Base-by-base conservation (phyloP, 805 yeast genomes). In the Ogataea parapolymorpha region DNA sequence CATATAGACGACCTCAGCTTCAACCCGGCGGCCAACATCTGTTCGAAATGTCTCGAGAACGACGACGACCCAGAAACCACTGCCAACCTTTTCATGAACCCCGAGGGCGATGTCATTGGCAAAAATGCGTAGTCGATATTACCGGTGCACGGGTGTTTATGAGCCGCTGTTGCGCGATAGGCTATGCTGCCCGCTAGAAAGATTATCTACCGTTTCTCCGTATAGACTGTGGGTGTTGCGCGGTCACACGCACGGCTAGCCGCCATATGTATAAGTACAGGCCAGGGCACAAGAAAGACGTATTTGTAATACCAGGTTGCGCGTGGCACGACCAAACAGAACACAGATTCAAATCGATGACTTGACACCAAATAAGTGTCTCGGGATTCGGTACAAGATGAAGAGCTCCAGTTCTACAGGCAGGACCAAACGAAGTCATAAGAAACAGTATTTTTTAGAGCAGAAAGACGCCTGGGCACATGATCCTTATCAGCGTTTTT, bases 1-100 rank as follows among this genome's bases (percentile, higher is more conserved):
- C 58, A 55, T 24, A 56, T 57, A 28, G 62, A 57, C 34, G 62
- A 57, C 24, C 44, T 57, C 28, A 53, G 48, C 37, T 46, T 51
- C 30, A 52, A 56, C 32, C 61, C 61, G 3, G 54, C 56, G 4
- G 49, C 61, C 5, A 57, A 50, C 41, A 41, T 47, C 10, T 57
- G 62, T 33, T 50, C 56, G n/a, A 55, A 57, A 29, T 57, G 59
- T 42, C 36, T 51, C 7, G 50, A 28, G 2, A 38, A 44, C 8
- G 48, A 37, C n/a, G 47, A 42, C 12, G 51, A 40, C 24, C 46
- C 40, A 2, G 53, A 48, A n/a, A 46, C 27, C 26, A 45, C 54
- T 8, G 48, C 49, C 25, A 50, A 53, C 35, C 32, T 53, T 37
- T 53, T 51, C 30, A 51, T 53, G 58, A 51, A 51, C 41, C 53